Evolutionary conservation across 2,329 filamentous ascomycete species (phyloP), one percentile per base, ranked within the genome.

Genomic region (Fusarium xylarioides): DNA sequence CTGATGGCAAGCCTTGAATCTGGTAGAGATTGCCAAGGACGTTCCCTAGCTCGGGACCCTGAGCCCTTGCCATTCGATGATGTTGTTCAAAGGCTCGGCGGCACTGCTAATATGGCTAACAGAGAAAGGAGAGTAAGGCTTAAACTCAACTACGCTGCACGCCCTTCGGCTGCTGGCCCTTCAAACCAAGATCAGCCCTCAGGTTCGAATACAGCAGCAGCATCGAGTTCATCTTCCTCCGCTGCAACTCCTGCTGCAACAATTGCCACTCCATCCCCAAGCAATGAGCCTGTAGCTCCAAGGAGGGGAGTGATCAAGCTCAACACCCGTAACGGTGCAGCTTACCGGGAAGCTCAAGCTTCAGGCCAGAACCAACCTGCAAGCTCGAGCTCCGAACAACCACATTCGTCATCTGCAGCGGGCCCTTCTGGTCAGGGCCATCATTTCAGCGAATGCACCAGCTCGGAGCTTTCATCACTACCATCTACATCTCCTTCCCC

Each of bases 1-100:
- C 66, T 79, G 14, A 77, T 79, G 78, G 42, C 34, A 18, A 74
- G 76, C 11, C 71, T 79, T 35, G 71, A 73, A 23, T 18, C 62
- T 18, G 63, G 38, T 15, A 68, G 65, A 21, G 67, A 66, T 12
- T 30, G 64, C 4, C 56, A 74, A 18, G 21, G 19, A 8, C 44
- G 21, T 40, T 15, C 65, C 4, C 60, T 76, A 10, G 12, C 60
- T 14, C 35, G 34, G 8, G 74, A 79, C 7, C 74, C 76, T 15
- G 70, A 68, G 16, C 15, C 21, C 14, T 37, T 77, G 10, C 46
- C 56, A n/a, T 74, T 52, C 38, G 34, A 35, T 5, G 47, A 77
- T 11, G 76, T 76, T 12, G 42, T 71, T n/a, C 35, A 63, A 18
- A 54, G 47, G 19, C 49, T 67, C 21, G 18, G 38, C 7, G 30